phyloP scores from a whole-genome alignment of 352 stramenopile genomes.

The Phytophthora syringae region DNA sequence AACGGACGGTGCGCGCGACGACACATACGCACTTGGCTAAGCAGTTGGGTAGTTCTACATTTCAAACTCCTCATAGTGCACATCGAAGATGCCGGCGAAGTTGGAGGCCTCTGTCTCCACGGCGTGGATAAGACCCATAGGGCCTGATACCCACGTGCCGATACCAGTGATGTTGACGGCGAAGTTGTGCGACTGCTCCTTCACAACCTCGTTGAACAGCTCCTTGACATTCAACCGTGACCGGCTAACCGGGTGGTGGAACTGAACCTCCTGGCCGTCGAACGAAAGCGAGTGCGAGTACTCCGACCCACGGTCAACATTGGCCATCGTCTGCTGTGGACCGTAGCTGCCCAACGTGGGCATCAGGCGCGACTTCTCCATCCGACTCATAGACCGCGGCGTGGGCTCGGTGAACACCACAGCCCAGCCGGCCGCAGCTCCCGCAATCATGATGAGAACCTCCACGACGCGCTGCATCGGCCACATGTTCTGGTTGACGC shows the following conservation, averaged over 20 bases:
- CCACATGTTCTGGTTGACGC: conserved; percentile 82
- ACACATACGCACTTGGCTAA: conserved; percentile 36
- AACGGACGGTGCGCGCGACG: conserved; percentile 26
- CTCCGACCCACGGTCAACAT: conserved; percentile 53
- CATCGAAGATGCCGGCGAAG: conserved; percentile 88
- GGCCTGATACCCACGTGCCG: conserved; percentile 84
- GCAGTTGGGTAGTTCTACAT: conserved; percentile 64
- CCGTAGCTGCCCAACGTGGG: conserved; percentile 38
- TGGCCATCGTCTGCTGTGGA: conserved; percentile 33
- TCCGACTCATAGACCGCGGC: conserved; percentile 73
- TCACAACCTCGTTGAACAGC: conserved; percentile 78
- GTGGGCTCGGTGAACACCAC: conserved; percentile 72
- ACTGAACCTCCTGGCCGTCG: conserved; percentile 78
- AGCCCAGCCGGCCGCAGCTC: conserved; percentile 62
- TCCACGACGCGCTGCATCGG: conserved; percentile 84
- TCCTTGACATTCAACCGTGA: conserved; percentile 80
- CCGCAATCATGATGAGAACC: conserved; percentile 71
- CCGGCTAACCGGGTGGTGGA: conserved; percentile 75
- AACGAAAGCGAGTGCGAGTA: conserved; percentile 86
- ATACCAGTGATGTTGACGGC: conserved; percentile 82
- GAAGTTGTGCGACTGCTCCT: conserved; percentile 89
- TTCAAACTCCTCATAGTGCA: conserved; percentile 90
- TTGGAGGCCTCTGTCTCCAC: conserved; percentile 76
- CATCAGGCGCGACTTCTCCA: conserved; percentile 81
- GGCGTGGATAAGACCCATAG: conserved; percentile 79